These are phyloP conservation scores for Aspergillus bombycis DNA, from an alignment of 2,329 filamentous ascomycete species.

Conservation along the genomic window DNA sequence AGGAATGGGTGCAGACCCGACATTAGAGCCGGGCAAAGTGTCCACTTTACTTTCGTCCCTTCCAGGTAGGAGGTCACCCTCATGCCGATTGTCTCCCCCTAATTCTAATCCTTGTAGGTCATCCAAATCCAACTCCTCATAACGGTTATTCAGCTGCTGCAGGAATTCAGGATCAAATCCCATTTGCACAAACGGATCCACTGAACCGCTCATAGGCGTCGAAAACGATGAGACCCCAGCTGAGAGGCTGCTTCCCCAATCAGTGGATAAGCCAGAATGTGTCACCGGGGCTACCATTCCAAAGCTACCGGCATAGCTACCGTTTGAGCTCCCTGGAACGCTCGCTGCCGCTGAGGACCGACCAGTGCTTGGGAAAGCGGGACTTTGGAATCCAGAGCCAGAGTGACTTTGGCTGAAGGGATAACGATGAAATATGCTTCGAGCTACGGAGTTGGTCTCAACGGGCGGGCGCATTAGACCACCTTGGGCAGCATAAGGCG, in stretches of 20 bases:
- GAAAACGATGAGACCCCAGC: constrained; percentile 36
- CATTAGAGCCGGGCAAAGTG: constrained; percentile 6
- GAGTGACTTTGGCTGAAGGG: constrained; percentile 31
- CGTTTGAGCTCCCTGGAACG: constrained; percentile 37
- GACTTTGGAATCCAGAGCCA: constrained; percentile 38
- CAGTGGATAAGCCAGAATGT: constrained; percentile 33
- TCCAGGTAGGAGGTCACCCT: constrained; percentile 10
- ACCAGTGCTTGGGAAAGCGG: constrained; percentile 32
- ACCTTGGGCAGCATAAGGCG: constrained; percentile 45
- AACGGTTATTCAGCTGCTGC: constrained; percentile 38
- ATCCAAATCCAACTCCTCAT: constrained; percentile 37
- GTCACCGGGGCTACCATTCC: constrained; percentile 31
- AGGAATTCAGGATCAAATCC: constrained; percentile 44
- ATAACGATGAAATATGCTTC: constrained; percentile 26
- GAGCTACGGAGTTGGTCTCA: constrained; percentile 37
- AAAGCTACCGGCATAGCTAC: constrained; percentile 40
- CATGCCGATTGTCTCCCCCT: constrained; percentile 17
- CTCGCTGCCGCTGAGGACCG: constrained; percentile 41
- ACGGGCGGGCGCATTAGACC: constrained; percentile 37
- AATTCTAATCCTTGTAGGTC: constrained; percentile 33
- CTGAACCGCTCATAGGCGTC: constrained; percentile 30
- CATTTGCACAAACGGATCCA: constrained; percentile 41
- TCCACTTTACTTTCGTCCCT: constrained; percentile 8
- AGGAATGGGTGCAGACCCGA: constrained; percentile 20
- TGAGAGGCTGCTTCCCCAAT: constrained; percentile 38